Evolutionary conservation across 1,284 basidiomycete genomes (phyloP), one percentile per base, ranked within the genome.

Genomic region (Meira nashicola): DNA sequence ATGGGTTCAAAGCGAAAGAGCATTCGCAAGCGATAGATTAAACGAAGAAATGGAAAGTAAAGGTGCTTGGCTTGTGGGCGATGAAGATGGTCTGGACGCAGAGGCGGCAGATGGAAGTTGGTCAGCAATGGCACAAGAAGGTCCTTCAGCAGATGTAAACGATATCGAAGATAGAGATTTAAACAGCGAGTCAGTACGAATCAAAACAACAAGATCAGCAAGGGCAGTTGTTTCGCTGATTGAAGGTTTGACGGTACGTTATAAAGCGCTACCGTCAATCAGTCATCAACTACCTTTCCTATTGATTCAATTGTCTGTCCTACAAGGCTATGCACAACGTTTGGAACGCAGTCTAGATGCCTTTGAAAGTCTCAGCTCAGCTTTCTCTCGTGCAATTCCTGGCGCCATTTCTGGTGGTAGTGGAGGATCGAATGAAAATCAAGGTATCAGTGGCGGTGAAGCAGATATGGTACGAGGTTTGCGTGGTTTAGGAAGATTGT

Each of bases 341-440:
- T 86, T 98, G 73, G 83, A 85, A 0, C 85, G 88, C 4, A 90
- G 90, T 2, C 81, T 97, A 10, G 92, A 96, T 69, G 92, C 92
- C 0, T 96, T 96, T 70, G 94, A 97, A 78, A 88, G 87, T 0
- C 81, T 95, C 2, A 90, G 90, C 1, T 90, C 88, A 17, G 85
- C 87, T 0, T 86, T 98, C 67, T 85, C 92, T 33, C 87, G 92
- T 4, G 89, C 88, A 2, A 91, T 97, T 6, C 92, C 94, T 0
- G 94, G 93, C 4, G 90, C 71, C 23, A 76, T 77, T 28, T 57
- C 60, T 2, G 3, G 54, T 51, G 1, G 43, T 43, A 1, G 57
- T 39, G 33, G 28, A 10, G 39, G 59, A 44, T 12, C 38, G 14
- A 14, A 38, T 19, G 37, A 40, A 14, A 12, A 25, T 25, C 10